Evolutionary conservation across 306 rosid genomes (phyloP), one percentile per base, ranked within the genome.

Genomic region (Trifolium fragiferum): DNA sequence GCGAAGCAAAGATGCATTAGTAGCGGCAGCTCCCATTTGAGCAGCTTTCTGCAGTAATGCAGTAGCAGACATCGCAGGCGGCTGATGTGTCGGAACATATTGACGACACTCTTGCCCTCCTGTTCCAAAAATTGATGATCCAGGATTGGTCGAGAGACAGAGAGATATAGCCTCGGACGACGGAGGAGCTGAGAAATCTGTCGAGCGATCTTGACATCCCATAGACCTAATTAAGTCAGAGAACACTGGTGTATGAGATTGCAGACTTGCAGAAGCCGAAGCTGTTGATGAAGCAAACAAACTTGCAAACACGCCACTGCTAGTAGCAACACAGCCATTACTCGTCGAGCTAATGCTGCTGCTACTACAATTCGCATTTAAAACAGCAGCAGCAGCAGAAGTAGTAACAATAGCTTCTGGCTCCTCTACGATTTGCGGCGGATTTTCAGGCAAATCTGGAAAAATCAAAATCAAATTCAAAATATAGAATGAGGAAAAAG

Each of bases 21-120:
- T 72, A 10, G 92, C 85, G 7, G 93, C 89, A 1, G 96, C 84
- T 2, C 96, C 96, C 93, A 93, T 90, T 78, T 93, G 97, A 66
- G 98, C 97, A 14, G 98, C 98, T 57, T 90, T 93, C 88, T 93
- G 98, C 7, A 93, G 96, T 21, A 93, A 75, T 9, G 98, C 98
- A 2, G 98, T 93, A 18, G 98, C 98, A 3, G 98, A 93, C 97
- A 93, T 87, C 2, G 93, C 88, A 0, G 97, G 93, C 1, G 97
- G 93, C 38, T 85, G 97, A 13, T 90, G 90, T 0, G 87, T 58
- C 0, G 92, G 83, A 0, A 83, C 80, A 25, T 89, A 90, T 11
- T 83, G 98, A 38, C 90, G 74, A 12, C 68, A 81, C 64, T 90
- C 94, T 65, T 87, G 94, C 67, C 88, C 90, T 20, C 86, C 87